phyloP scores from a whole-genome alignment of 768 basidiomycete genomes.

The Dentipellis fragilis region DNA sequence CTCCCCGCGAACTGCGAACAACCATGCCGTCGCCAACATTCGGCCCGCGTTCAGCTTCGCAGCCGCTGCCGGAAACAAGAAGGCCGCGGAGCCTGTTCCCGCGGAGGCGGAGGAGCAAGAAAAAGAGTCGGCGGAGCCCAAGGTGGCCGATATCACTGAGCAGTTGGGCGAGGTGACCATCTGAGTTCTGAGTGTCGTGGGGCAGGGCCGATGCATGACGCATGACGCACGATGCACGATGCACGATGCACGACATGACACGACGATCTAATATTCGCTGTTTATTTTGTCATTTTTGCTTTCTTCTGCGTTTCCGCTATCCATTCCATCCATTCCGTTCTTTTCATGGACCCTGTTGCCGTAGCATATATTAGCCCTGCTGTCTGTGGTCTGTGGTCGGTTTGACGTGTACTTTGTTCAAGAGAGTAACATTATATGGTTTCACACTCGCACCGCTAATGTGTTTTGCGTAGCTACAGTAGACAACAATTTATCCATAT shows the following conservation, averaged over 20 bases:
- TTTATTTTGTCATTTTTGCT: neutral
- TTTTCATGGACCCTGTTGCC: conserved; percentile 1
- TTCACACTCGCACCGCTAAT: neutral
- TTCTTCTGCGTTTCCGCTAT: neutral
- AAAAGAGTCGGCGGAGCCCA: conserved; percentile 16
- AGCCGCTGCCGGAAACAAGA: conserved; percentile 50
- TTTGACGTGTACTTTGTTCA: conserved; percentile 9
- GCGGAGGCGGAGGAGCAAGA: conserved; percentile 15
- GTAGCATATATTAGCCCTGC: neutral
- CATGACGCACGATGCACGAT: conserved; percentile 8
- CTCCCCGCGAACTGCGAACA: conserved; percentile 7
- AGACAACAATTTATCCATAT: neutral
- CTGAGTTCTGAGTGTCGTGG: conserved; percentile 9
- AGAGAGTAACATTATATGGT: conserved; percentile 9
- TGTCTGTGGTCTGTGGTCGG: neutral
- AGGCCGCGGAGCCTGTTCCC: conserved; percentile 19
- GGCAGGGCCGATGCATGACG: no score
- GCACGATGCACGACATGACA: conserved; percentile 3
- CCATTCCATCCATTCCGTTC: neutral
- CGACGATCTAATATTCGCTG: neutral
- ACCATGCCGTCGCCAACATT: conserved; percentile 35
- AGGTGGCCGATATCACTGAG: conserved; percentile 17
- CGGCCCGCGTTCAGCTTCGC: conserved; percentile 78
- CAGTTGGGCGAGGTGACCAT: conserved; percentile 28
- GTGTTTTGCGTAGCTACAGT: neutral